phyloP scores from a whole-genome alignment of 148 eudicot species.

The Chenopodium berlandieri region DNA sequence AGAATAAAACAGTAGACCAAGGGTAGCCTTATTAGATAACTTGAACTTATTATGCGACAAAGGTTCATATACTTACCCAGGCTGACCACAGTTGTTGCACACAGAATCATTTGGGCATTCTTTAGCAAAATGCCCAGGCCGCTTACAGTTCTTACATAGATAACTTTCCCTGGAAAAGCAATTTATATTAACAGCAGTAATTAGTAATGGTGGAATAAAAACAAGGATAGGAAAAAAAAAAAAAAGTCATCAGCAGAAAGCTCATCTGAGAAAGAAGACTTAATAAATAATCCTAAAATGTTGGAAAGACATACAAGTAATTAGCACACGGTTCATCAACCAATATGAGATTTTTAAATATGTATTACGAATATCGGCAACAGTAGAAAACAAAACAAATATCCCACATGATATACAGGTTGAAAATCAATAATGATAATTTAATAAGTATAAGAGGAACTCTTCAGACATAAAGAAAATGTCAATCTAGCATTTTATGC shows the following conservation, averaged over 20 bases:
- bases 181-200: neutral
- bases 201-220: neutral
- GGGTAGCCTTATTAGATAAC: neutral
- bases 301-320: neutral
- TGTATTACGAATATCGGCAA: too few relatives aligned
- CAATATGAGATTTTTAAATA: too few relatives aligned
- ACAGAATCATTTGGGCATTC: constrained; percentile 68
- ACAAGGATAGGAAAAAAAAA: neutral
- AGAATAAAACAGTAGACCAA: neutral
- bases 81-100: constrained; percentile 70
- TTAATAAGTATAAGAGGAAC: too few relatives aligned
- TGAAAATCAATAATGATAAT: too few relatives aligned
- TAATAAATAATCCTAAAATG: neutral
- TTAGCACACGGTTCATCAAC: too few relatives aligned
- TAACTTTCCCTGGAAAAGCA: constrained; percentile 44
- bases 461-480: too few relatives aligned
- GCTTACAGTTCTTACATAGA: constrained; percentile 67
- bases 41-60: neutral
- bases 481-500: too few relatives aligned
- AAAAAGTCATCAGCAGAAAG: neutral
- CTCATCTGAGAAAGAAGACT: neutral
- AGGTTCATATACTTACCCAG: constrained; percentile 44
- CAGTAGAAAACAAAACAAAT: neutral
- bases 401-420: too few relatives aligned
- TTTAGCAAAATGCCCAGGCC: constrained; percentile 69